Percentiles rank a stretch among this genome's conserved stretches.
Conservation (phyloP, 106 monocot species). For the Phalaenopsis aphrodite region DNA sequence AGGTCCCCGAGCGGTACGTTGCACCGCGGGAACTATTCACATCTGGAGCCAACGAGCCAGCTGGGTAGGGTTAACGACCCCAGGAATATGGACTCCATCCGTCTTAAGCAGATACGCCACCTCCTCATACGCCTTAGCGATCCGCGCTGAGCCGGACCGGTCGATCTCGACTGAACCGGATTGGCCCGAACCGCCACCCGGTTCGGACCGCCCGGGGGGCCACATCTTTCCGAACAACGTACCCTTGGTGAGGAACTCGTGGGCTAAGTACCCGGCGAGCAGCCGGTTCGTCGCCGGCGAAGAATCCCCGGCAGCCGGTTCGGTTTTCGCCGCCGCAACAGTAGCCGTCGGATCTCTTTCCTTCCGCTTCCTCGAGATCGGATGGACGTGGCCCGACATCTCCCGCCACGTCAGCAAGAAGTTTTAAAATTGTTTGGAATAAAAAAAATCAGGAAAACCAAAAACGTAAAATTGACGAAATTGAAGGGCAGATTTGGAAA, state of each 20-base stretch:
- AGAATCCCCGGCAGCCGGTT: slow-evolving; percentile 2
- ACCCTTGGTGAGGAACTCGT: slow-evolving; percentile 77
- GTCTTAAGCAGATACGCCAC: slow-evolving; percentile 39
- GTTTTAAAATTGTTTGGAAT: background rate
- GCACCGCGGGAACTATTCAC: background rate
- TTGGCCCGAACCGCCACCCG: slow-evolving; percentile 2
- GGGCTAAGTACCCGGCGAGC: slow-evolving; percentile 79
- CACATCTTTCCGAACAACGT: slow-evolving; percentile 36
- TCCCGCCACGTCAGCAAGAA: slow-evolving; percentile 24
- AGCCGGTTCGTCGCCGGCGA: slow-evolving; percentile 30
- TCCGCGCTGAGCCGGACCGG: background rate
- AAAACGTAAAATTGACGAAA: background rate
- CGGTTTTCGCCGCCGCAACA: background rate
- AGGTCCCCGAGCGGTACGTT: background rate
- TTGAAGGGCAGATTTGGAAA: slow-evolving; percentile 2
- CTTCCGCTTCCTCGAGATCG: slow-evolving; percentile 52
- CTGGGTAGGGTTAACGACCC: slow-evolving; percentile 61
- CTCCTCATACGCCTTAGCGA: slow-evolving; percentile 17
- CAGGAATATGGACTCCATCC: slow-evolving; percentile 46
- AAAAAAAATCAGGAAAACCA: background rate
- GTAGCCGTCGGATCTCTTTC: slow-evolving; percentile 25
- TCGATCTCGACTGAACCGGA: background rate
- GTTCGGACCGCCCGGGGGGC: slow-evolving; percentile 18
- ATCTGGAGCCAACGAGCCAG: slow-evolving; percentile 43
- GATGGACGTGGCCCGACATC: slow-evolving; percentile 23